These are phyloP conservation scores for Mortierella sp. DNA, from an alignment of 371 early-diverging fungal genomes.

Conservation along the genomic window DNA sequence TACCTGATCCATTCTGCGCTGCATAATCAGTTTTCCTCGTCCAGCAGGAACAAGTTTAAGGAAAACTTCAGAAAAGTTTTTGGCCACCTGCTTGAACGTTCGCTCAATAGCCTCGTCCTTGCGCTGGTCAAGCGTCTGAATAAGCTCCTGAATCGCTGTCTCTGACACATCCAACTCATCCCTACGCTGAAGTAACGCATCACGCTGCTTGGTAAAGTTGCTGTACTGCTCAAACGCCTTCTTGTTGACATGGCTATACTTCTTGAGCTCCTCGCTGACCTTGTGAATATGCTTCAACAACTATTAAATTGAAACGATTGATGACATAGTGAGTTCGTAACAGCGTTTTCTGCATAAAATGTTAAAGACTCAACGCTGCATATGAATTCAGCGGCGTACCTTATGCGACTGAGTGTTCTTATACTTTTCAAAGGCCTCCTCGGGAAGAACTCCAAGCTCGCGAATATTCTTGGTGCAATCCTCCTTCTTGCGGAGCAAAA, in stretches of 20 bases:
- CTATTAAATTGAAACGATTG: slow-evolving; percentile 29
- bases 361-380: not conserved
- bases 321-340: not conserved
- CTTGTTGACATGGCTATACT: slow-evolving; percentile 96
- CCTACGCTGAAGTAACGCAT: slow-evolving; percentile 84
- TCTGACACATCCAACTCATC: slow-evolving; percentile 89
- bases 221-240: slow-evolving; percentile 97
- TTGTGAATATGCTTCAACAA: slow-evolving; percentile 83
- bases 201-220: slow-evolving; percentile 93
- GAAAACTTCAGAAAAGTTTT: slow-evolving; percentile 91
- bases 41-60: slow-evolving; percentile 93
- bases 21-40: slow-evolving; percentile 89
- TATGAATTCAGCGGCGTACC: slow-evolving; percentile 40
- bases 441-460: slow-evolving; percentile 96
- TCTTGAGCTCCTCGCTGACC: slow-evolving; percentile 87
- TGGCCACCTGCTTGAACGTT: slow-evolving; percentile 94
- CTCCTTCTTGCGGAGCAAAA: slow-evolving; percentile 88
- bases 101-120: slow-evolving; percentile 98
- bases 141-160: slow-evolving; percentile 86
- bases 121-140: slow-evolving; percentile 90
- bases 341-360: not conserved
- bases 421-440: slow-evolving; percentile 90
- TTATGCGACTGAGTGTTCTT: slow-evolving; percentile 62
- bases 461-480: slow-evolving; percentile 90
- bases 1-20: slow-evolving; percentile 76